These are phyloP conservation scores for Amanita subjunquillea DNA, from an alignment of 768 basidiomycete species.

Conservation along the genomic window DNA sequence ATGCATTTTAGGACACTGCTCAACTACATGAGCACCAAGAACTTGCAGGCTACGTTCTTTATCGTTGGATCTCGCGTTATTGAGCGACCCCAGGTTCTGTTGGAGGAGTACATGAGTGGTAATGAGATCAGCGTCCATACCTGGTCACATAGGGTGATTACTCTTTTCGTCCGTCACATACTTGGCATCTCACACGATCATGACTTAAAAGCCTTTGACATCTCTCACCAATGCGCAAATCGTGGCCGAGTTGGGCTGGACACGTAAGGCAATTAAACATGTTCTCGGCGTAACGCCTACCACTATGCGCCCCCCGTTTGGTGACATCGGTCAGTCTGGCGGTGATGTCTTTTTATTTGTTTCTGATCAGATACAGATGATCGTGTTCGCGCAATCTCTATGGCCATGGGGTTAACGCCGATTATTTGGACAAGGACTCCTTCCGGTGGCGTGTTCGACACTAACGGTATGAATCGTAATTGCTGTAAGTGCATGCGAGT, in stretches of 20 bases:
- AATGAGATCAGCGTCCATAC: constrained; percentile 83
- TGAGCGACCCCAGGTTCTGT: constrained; percentile 62
- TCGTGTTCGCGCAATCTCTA: constrained; percentile 81
- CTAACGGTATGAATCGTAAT: constrained; percentile 41
- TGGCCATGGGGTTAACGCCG: constrained; percentile 87
- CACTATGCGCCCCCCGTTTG: constrained; percentile 73
- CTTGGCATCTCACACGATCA: constrained; percentile 3
- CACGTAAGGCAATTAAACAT: constrained; percentile 71
- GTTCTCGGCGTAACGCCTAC: constrained; percentile 71
- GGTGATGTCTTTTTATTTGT: not conserved
- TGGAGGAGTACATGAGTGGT: constrained; percentile 72
- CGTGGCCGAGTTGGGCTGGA: constrained; percentile 92
- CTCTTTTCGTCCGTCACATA: not conserved
- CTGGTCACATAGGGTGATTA: constrained; percentile 71
- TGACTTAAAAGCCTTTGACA: constrained; percentile 41
- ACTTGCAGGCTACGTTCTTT: constrained; percentile 82
- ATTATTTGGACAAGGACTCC: constrained; percentile 81
- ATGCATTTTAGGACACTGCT: constrained; percentile 46
- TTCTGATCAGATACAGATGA: constrained; percentile 43
- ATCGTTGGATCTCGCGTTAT: constrained; percentile 80
- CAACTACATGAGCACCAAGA: constrained; percentile 53
- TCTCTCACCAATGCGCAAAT: constrained; percentile 70
- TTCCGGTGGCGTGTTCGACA: constrained; percentile 49
- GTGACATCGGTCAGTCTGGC: constrained; percentile 52
- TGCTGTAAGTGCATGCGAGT: not conserved